Conservation (phyloP, 1,284 basidiomycete species). For the Trichosporon sp. region DNA sequence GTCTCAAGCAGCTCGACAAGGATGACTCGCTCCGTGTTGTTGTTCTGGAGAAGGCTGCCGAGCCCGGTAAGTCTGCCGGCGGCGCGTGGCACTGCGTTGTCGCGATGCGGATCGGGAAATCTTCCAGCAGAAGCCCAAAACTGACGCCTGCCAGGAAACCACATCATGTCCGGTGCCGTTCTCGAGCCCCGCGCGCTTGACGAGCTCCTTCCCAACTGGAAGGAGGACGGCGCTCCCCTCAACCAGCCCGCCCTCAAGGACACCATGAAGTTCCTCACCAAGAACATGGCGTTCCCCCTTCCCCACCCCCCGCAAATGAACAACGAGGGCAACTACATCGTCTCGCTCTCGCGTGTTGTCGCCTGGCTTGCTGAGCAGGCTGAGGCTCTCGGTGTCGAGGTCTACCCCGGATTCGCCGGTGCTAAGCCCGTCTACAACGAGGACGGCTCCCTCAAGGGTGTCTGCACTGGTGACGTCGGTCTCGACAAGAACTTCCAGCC, state of each 20-base stretch:
- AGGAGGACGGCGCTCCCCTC: constrained; percentile 57
- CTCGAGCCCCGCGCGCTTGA: constrained; percentile 87
- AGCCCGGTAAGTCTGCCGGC: constrained; percentile 65
- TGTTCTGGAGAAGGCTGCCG: constrained; percentile 88
- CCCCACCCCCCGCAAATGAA: constrained; percentile 97
- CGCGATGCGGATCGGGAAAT: background rate
- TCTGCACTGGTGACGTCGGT: constrained; percentile 92
- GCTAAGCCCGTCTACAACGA: constrained; percentile 71
- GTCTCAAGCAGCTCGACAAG: constrained; percentile 85
- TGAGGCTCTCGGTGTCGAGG: constrained; percentile 80
- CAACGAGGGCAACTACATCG: constrained; percentile 90
- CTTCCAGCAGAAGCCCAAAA: background rate
- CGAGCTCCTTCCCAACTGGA: constrained; percentile 88
- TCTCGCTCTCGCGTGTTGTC: constrained; percentile 81
- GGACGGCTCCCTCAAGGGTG: constrained; percentile 68
- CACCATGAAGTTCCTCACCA: constrained; percentile 81
- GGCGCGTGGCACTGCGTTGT: background rate
- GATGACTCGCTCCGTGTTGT: constrained; percentile 82
- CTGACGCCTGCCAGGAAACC: constrained; percentile 62
- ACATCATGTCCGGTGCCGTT: constrained; percentile 93
- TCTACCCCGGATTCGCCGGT: constrained; percentile 95
- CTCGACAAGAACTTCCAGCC: constrained; percentile 70
- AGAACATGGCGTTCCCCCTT: constrained; percentile 67
- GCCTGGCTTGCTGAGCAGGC: constrained; percentile 87
- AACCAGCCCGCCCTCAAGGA: constrained; percentile 74